phyloP scores from a whole-genome alignment of 495 filamentous ascomycete species.

The Xanthoparmelia taractica region DNA sequence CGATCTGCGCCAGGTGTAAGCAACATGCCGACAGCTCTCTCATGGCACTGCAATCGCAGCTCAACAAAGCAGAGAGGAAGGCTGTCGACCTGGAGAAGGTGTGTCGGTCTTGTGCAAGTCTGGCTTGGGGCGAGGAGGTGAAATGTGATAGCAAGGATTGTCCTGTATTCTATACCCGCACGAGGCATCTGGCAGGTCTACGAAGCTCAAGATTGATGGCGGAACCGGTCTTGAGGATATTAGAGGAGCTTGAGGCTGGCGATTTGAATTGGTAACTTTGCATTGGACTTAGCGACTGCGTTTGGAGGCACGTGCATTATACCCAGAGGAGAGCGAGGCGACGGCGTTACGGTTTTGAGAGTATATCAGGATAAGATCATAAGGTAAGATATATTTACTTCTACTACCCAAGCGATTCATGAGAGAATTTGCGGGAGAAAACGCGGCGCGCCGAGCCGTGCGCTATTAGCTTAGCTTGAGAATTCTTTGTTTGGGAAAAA shows the following conservation, averaged over 20 bases:
- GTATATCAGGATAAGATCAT: not conserved
- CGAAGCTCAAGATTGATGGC: slow-evolving; percentile 48
- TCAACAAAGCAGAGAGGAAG: slow-evolving; percentile 57
- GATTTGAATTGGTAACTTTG: slow-evolving; percentile 39
- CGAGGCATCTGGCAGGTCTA: slow-evolving; percentile 58
- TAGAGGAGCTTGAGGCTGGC: slow-evolving; percentile 42
- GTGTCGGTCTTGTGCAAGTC: slow-evolving; percentile 73
- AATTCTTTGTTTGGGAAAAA: too few species aligned
- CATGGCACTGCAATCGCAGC: slow-evolving; percentile 49
- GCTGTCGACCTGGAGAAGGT: slow-evolving; percentile 60
- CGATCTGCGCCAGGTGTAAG: slow-evolving; percentile 61
- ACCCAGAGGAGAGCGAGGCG: not conserved
- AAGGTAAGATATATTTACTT: too few species aligned
- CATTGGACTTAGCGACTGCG: not conserved
- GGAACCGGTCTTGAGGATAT: slow-evolving; percentile 47
- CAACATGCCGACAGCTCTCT: slow-evolving; percentile 49
- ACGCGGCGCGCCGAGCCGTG: not conserved
- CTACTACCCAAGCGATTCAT: too few species aligned
- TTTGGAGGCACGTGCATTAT: not conserved
- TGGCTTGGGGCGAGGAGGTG: slow-evolving; percentile 66
- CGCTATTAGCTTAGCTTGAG: too few species aligned
- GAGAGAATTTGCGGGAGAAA: too few species aligned
- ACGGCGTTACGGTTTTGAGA: not conserved
- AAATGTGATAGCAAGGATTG: slow-evolving; percentile 86
- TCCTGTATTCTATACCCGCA: slow-evolving; percentile 82